These are phyloP conservation scores for Rhizophagus sp. DNA, from an alignment of 192 early-diverging fungal species.

Conservation along the genomic window DNA sequence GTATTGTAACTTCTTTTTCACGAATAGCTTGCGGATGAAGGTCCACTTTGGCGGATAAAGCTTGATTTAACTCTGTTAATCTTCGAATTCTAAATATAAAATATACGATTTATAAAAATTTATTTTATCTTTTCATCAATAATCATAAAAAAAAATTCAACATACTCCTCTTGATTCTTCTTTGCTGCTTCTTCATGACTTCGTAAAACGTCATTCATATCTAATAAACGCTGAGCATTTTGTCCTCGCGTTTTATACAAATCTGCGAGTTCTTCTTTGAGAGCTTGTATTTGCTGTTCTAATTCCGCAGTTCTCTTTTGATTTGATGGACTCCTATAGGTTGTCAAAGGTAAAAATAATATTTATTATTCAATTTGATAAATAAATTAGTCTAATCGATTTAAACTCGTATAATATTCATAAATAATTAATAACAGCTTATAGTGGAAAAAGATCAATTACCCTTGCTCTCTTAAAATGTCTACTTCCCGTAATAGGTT, in stretches of 20 bases:
- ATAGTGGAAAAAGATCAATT: conserved; percentile 1
- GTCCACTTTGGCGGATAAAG: conserved; percentile 37
- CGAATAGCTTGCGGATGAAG: conserved; percentile 53
- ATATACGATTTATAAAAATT: background rate
- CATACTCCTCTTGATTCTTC: conserved; percentile 68
- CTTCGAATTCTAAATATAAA: conserved; percentile 36
- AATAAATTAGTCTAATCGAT: background rate
- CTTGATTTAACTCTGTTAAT: conserved; percentile 38
- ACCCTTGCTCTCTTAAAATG: conserved; percentile 46
- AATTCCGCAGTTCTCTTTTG: conserved; percentile 73
- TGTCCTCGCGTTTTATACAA: conserved; percentile 87
- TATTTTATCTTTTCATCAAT: too few relatives aligned
- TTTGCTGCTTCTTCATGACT: conserved; percentile 57
- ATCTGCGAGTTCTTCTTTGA: conserved; percentile 86
- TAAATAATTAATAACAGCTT: background rate
- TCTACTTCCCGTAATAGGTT: conserved; percentile 42
- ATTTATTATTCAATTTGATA: background rate
- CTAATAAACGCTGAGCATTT: conserved; percentile 90
- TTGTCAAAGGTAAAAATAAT: background rate
- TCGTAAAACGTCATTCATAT: conserved; percentile 78
- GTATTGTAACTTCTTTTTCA: conserved; percentile 93
- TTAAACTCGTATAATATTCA: background rate
- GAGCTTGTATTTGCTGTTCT: conserved; percentile 67
- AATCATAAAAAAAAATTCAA: conserved; percentile 27
- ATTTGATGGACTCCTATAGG: conserved; percentile 46